Conservation (phyloP, 106 monocot genomes). For the Dioscorea zingiberensis region DNA sequence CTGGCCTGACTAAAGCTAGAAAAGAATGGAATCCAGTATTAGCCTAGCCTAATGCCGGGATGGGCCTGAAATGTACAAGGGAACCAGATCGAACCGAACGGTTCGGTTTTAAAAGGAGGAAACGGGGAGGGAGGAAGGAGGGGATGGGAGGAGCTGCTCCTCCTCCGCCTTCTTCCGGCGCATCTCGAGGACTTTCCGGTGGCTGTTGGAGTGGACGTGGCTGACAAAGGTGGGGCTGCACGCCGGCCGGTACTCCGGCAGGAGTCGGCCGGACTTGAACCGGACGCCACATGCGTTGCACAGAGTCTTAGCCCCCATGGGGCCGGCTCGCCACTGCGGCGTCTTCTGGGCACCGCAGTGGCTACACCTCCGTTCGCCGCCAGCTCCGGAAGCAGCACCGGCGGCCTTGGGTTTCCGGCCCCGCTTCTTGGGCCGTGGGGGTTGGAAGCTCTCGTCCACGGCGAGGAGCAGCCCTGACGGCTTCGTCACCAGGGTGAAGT, state of each 20-base stretch:
- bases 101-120: too few species aligned
- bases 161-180: conserved; percentile 48
- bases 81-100: too few species aligned
- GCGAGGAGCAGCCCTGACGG: conserved; percentile 4
- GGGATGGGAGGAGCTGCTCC: too few species aligned
- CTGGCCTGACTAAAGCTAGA: too few species aligned
- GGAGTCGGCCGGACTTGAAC: conserved; percentile 79
- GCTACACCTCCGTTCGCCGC: conserved; percentile 57
- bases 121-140: conserved; percentile 3
- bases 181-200: conserved; percentile 78
- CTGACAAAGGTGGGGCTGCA: conserved; percentile 64
- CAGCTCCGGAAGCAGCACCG: background rate
- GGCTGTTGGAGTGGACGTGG: conserved; percentile 64
- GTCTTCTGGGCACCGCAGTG: conserved; percentile 94
- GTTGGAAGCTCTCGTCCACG: conserved; percentile 10
- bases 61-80: too few species aligned
- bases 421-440: conserved; percentile 33
- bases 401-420: conserved; percentile 30
- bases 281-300: conserved; percentile 98
- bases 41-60: too few species aligned
- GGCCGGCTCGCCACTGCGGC: conserved; percentile 88
- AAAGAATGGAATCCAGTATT: too few species aligned
- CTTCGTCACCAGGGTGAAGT: background rate
- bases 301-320: conserved; percentile 69
- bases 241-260: conserved; percentile 85